Evolutionary conservation across 2,329 filamentous ascomycete genomes (phyloP).

Genomic region (Colletotrichum simmondsii): DNA sequence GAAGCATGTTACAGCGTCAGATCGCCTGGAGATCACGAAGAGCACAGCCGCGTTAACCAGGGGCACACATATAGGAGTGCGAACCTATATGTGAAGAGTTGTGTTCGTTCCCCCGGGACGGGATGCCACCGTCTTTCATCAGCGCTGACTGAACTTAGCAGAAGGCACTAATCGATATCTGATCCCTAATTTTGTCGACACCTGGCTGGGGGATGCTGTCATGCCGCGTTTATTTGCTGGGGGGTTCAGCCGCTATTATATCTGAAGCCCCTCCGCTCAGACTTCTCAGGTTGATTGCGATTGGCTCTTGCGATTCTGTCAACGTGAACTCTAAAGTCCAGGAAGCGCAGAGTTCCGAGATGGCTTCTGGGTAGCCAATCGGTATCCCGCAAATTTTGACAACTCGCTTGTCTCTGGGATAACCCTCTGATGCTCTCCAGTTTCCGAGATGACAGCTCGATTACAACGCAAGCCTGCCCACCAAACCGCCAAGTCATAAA

Average conservation of each 20-base stretch:
- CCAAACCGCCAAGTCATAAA: neutral
- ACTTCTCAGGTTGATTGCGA: neutral
- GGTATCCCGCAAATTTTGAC: conserved; percentile 8
- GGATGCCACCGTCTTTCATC: conserved; percentile 1
- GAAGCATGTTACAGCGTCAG: conserved; percentile 21
- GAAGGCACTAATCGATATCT: neutral
- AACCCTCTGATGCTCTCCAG: neutral
- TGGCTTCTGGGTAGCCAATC: conserved; percentile 17
- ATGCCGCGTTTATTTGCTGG: neutral
- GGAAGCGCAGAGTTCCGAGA: conserved; percentile 4
- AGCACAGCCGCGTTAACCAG: conserved; percentile 11
- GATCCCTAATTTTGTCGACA: neutral
- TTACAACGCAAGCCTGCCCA: conserved; percentile 4
- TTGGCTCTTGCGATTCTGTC: conserved; percentile 2
- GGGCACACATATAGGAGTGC: neutral
- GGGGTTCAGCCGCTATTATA: neutral
- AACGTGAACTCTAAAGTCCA: neutral
- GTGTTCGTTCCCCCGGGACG: neutral
- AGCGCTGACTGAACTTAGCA: conserved; percentile 10
- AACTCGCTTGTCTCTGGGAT: neutral
- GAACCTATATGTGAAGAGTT: neutral
- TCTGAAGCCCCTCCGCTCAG: neutral
- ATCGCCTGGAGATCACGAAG: conserved; percentile 21
- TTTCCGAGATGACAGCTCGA: conserved; percentile 18
- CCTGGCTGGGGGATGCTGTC: neutral